A percentile compares a stretch with the other conserved stretches of the same genome.
Conservation (phyloP, 176 grass and related monocot genomes). For the Microstegium vimineum region DNA sequence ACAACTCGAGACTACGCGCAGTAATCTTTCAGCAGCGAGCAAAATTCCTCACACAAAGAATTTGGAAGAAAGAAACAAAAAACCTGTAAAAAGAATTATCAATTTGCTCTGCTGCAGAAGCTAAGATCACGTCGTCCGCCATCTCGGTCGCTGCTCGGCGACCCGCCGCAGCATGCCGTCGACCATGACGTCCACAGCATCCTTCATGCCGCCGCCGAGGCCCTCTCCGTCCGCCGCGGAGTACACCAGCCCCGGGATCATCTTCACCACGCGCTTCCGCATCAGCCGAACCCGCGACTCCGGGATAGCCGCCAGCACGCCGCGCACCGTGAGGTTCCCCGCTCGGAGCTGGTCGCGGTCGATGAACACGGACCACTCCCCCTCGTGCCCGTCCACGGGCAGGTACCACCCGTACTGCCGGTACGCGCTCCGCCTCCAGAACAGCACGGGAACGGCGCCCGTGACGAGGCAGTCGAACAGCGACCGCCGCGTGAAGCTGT, state of each 20-base stretch:
- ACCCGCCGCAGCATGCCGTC: constrained; percentile 66
- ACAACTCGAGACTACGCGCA: constrained; percentile 4
- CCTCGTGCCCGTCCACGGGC: constrained; percentile 26
- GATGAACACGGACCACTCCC: constrained; percentile 91
- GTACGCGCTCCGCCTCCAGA: constrained; percentile 76
- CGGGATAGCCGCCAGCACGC: constrained; percentile 58
- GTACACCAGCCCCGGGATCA: constrained; percentile 81
- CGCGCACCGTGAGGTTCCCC: constrained; percentile 59
- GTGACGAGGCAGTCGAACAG: constrained; percentile 93
- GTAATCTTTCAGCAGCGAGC: neutral
- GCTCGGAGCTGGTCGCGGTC: constrained; percentile 54
- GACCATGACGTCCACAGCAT: constrained; percentile 70
- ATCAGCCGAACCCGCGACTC: constrained; percentile 46
- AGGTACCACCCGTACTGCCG: constrained; percentile 81
- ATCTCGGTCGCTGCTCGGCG: constrained; percentile 24
- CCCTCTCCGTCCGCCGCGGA: constrained; percentile 34
- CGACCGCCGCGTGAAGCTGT: constrained; percentile 86
- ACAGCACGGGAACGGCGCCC: constrained; percentile 80
- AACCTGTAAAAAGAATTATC: constrained; percentile 18
- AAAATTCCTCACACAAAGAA: constrained; percentile 21
- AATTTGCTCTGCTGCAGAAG: neutral
- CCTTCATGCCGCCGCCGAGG: constrained; percentile 70
- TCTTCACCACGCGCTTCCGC: constrained; percentile 68
- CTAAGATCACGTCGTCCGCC: constrained; percentile 23
- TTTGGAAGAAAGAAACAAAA: neutral